A percentile compares a stretch with the other conserved stretches of the same genome.
Evolutionary conservation across 257 asterid genomes (phyloP).

Genomic region (Scutellaria galericulata): DNA sequence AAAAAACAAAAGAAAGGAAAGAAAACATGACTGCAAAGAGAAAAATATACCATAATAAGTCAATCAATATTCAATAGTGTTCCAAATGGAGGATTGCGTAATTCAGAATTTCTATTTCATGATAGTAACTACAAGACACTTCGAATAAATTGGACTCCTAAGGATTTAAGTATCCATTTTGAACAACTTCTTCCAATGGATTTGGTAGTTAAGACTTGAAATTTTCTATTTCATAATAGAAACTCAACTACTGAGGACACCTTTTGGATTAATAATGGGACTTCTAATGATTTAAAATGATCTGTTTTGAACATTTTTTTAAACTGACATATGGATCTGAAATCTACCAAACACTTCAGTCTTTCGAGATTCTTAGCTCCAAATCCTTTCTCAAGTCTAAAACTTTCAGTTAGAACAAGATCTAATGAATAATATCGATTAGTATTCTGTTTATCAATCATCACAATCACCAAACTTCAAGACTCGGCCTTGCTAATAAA

Average conservation of each 20-base stretch:
- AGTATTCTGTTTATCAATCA: neutral
- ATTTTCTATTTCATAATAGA: neutral
- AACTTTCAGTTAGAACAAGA: neutral
- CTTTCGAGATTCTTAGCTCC: neutral
- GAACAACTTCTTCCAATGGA: neutral
- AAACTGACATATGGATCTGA: neutral
- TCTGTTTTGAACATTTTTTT: neutral
- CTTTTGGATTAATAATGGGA: neutral
- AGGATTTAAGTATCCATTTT: neutral
- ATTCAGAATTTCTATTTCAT: conserved; percentile 4
- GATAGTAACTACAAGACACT: neutral
- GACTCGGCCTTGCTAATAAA: neutral
- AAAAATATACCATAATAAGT: neutral
- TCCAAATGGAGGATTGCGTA: neutral
- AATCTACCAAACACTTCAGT: neutral
- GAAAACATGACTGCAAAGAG: conserved; percentile 12
- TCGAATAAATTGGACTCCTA: conserved; percentile 5
- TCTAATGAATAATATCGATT: conserved; percentile 16
- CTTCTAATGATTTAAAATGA: neutral
- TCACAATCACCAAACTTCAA: conserved; percentile 18
- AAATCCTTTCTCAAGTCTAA: neutral
- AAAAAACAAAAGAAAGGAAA: conserved; percentile 14
- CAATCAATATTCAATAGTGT: neutral
- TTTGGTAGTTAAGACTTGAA: neutral
- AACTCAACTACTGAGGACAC: neutral